phyloP scores from a whole-genome alignment of 345 rosid species.

The Pistacia atlantica region DNA sequence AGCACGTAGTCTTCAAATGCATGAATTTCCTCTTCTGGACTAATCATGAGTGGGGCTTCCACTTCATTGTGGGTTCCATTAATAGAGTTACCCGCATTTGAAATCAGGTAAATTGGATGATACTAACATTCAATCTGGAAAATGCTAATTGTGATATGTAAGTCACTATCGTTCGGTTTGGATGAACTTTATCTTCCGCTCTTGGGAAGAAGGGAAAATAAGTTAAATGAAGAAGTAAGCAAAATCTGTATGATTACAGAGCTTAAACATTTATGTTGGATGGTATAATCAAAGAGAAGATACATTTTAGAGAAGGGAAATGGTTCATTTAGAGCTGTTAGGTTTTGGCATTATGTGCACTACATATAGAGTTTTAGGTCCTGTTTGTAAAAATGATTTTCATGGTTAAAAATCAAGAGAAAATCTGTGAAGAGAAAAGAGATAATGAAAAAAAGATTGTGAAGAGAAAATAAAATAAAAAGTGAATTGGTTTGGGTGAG shows the following conservation, averaged over 20 bases:
- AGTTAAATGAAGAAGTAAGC: no score
- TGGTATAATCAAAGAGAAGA: neutral
- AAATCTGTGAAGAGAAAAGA: no score
- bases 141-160: no score
- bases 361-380: no score
- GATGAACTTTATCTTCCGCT: neutral
- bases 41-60: neutral
- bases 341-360: neutral
- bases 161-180: neutral
- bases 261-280: neutral
- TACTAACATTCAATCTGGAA: neutral
- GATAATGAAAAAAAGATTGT: no score
- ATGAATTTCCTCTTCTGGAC: no score
- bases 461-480: no score
- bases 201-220: neutral
- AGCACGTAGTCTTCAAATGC: no score
- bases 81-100: neutral
- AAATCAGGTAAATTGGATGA: neutral
- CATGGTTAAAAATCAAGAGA: no score
- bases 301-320: neutral
- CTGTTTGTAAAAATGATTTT: no score
- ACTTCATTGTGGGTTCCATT: neutral
- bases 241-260: neutral
- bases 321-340: neutral
- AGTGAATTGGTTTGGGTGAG: no score